Evolutionary conservation across 306 rosid species (phyloP).

Genomic region (Malus sylvestris): DNA sequence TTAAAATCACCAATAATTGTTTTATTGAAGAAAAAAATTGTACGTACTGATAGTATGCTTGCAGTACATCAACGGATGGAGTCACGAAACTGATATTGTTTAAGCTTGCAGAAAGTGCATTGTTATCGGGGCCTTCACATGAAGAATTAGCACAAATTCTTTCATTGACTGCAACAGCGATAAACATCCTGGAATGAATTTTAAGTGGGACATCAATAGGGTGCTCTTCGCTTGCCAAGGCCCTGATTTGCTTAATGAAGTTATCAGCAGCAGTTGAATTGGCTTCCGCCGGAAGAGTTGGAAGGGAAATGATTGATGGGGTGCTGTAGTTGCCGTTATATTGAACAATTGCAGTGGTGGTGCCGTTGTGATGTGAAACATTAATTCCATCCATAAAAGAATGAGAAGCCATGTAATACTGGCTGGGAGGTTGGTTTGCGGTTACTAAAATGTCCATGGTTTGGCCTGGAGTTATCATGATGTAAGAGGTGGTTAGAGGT

Average conservation of each 20-base stretch:
- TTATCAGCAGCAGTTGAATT: constrained; percentile 1
- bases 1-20: background rate
- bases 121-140: constrained; percentile 18
- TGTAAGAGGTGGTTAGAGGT: constrained; percentile 23
- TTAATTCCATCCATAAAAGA: constrained; percentile 7
- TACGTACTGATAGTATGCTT: constrained; percentile 32
- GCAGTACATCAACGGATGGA: constrained; percentile 15
- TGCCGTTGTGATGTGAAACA: background rate
- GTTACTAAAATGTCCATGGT: constrained; percentile 39
- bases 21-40: background rate
- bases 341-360: constrained; percentile 24
- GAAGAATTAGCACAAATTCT: constrained; percentile 13
- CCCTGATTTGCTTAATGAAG: constrained; percentile 6
- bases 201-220: constrained; percentile 21
- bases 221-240: constrained; percentile 26
- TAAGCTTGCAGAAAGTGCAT: constrained; percentile 16
- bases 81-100: constrained; percentile 29
- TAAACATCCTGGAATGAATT: constrained; percentile 11
- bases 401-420: constrained; percentile 27
- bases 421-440: constrained; percentile 17
- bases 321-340: constrained; percentile 12
- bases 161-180: constrained; percentile 21
- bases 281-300: constrained; percentile 14
- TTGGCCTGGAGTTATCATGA: constrained; percentile 42
- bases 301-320: constrained; percentile 5